These are phyloP conservation scores for Tausonia pullulans DNA, from an alignment of 1,284 basidiomycete genomes.

Conservation along the genomic window DNA sequence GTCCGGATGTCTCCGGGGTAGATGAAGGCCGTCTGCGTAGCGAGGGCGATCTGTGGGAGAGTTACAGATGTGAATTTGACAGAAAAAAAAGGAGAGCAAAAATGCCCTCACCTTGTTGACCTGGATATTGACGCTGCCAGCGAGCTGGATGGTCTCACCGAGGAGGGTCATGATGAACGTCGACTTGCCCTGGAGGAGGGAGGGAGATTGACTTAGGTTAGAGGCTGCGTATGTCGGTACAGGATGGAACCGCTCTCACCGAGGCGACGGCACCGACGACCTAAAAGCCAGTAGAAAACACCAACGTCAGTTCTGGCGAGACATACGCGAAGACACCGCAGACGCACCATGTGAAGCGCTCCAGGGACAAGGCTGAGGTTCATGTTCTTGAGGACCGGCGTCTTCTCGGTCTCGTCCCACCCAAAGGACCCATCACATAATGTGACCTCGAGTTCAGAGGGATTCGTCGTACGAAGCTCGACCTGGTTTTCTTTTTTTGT, in stretches of 20 bases:
- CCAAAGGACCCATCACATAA: neutral
- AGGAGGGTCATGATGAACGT: constrained; percentile 10
- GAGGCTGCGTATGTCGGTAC: too few relatives aligned
- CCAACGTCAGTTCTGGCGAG: neutral
- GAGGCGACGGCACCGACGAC: constrained; percentile 6
- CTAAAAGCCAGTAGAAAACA: neutral
- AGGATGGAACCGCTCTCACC: too few relatives aligned
- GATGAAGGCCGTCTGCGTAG: constrained; percentile 12
- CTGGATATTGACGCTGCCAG: neutral
- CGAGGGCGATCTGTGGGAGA: constrained; percentile 3
- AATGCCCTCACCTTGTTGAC: neutral
- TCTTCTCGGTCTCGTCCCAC: neutral
- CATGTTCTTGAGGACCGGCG: neutral
- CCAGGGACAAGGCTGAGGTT: neutral
- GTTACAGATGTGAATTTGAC: neutral
- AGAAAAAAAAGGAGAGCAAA: neutral
- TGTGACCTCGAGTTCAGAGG: neutral
- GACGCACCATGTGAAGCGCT: constrained; percentile 8
- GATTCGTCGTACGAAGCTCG: too few relatives aligned
- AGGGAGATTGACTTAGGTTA: too few relatives aligned
- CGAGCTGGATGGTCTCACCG: neutral
- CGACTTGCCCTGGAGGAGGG: constrained; percentile 4
- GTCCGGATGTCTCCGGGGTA: constrained; percentile 2
- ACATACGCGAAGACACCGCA: neutral
- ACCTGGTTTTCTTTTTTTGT: neutral